These are phyloP conservation scores for Scytalidium lignicola DNA, from an alignment of 2,329 filamentous ascomycete species.

Conservation along the genomic window DNA sequence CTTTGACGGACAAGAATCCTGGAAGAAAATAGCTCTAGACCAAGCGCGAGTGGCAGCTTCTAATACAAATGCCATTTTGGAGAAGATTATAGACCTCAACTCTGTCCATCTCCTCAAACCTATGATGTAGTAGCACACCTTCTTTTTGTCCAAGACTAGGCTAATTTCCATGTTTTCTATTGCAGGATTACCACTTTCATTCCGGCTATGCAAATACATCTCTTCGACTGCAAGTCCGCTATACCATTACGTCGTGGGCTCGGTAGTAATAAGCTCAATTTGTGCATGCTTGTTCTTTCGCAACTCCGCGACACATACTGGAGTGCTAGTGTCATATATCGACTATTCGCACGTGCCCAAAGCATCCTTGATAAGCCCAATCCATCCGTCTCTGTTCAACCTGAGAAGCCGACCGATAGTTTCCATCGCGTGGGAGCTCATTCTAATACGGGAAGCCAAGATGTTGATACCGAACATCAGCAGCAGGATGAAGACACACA, in stretches of 20 bases:
- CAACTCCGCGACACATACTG: constrained; percentile 26
- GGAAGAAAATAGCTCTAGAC: constrained; percentile 4
- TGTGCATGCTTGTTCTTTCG: constrained; percentile 29
- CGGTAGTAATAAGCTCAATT: constrained; percentile 25
- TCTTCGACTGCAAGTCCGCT: constrained; percentile 23
- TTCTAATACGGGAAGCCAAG: too few relatives aligned
- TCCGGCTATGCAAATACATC: constrained; percentile 29
- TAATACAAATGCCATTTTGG: constrained; percentile 9
- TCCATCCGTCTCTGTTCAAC: background rate
- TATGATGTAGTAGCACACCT: constrained; percentile 7
- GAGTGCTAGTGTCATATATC: constrained; percentile 9
- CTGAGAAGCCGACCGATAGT: background rate
- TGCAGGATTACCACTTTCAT: constrained; percentile 22
- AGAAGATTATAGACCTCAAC: constrained; percentile 11
- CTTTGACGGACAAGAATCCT: background rate
- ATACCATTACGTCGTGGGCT: constrained; percentile 21
- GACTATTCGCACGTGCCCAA: constrained; percentile 6
- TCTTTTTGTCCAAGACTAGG: background rate
- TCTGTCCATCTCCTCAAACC: constrained; percentile 9
- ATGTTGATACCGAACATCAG: background rate
- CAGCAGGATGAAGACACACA: background rate
- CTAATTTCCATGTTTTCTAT: constrained; percentile 1
- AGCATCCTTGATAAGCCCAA: constrained; percentile 5
- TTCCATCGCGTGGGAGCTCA: background rate
- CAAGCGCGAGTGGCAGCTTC: constrained; percentile 6